phyloP scores from a whole-genome alignment of 2,329 filamentous ascomycete genomes.

The Alternaria rosae region DNA sequence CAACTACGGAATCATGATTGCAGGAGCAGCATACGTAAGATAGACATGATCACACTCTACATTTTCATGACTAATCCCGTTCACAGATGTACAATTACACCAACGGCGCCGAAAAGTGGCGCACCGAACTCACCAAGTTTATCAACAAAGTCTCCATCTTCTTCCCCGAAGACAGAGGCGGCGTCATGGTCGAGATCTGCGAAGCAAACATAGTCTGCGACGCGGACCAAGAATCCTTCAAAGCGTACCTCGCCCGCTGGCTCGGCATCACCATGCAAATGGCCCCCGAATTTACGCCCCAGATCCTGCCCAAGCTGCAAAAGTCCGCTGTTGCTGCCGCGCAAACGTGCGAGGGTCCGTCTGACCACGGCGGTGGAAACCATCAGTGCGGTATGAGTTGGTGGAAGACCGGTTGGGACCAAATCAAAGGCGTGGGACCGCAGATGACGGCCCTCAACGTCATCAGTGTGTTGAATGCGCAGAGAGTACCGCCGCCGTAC shows the following conservation, averaged over 20 bases:
- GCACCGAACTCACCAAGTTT: constrained; percentile 37
- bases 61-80: constrained; percentile 8
- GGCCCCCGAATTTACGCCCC: constrained; percentile 62
- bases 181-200: constrained; percentile 55
- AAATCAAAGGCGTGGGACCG: constrained; percentile 61
- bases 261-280: constrained; percentile 64
- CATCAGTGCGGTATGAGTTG: constrained; percentile 54
- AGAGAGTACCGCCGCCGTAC: constrained; percentile 52
- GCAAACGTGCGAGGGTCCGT: constrained; percentile 59
- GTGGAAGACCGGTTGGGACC: constrained; percentile 54
- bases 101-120: constrained; percentile 46
- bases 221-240: constrained; percentile 55
- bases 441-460: constrained; percentile 65
- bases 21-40: constrained; percentile 43
- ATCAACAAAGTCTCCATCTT: constrained; percentile 47
- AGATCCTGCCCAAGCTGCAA: constrained; percentile 61
- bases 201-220: constrained; percentile 53
- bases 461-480: constrained; percentile 56
- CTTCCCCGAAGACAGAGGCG: constrained; percentile 45
- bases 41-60: fast-evolving
- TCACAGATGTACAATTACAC: constrained; percentile 51
- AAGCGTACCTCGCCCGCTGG: constrained; percentile 57
- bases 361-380: constrained; percentile 42
- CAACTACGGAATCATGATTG: constrained; percentile 49
- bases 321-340: constrained; percentile 64